A percentile compares a stretch with the other conserved stretches of the same genome.
Conservation (phyloP, 1,284 basidiomycete genomes). For the Rhodotorula sp. region DNA sequence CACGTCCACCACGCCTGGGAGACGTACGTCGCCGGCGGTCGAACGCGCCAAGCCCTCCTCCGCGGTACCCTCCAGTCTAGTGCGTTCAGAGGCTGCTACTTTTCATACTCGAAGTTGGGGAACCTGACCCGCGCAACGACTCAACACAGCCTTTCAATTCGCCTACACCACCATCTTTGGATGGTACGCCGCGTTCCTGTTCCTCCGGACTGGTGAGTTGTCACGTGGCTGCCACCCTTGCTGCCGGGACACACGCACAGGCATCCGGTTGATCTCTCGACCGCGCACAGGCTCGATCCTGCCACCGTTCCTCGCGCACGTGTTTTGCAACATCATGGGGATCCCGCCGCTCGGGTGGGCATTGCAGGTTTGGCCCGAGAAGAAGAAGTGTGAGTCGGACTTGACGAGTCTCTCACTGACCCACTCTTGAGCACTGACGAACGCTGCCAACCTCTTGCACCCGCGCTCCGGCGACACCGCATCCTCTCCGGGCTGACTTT, state of each 20-base stretch:
- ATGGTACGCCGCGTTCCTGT: constrained; percentile 80
- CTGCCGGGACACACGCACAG: not conserved
- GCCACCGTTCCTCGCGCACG: constrained; percentile 68
- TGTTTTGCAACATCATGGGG: constrained; percentile 94
- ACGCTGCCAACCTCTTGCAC: not conserved
- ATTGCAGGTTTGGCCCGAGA: constrained; percentile 49
- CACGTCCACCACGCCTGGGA: constrained; percentile 92
- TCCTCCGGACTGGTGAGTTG: constrained; percentile 68
- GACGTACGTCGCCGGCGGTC: constrained; percentile 67
- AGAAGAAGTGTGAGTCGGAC: constrained; percentile 50
- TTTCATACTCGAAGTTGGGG: not conserved
- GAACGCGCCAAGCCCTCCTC: constrained; percentile 61
- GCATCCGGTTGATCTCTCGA: not conserved
- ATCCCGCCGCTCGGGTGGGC: constrained; percentile 60
- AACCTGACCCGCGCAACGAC: constrained; percentile 1
- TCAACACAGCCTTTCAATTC: constrained; percentile 71
- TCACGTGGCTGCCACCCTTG: too few relatives aligned
- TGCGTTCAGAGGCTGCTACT: constrained; percentile 51
- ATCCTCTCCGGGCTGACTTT: not conserved
- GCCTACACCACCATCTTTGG: constrained; percentile 89
- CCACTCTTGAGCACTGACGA: constrained; percentile 26
- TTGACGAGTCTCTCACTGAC: constrained; percentile 41
- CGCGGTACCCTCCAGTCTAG: constrained; percentile 61
- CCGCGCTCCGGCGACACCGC: not conserved
- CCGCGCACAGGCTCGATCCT: constrained; percentile 46